A percentile compares a stretch with the other conserved stretches of the same genome.
These are phyloP conservation scores for Ochetophila trinervis DNA, from an alignment of 306 rosid species.

Conservation along the genomic window DNA sequence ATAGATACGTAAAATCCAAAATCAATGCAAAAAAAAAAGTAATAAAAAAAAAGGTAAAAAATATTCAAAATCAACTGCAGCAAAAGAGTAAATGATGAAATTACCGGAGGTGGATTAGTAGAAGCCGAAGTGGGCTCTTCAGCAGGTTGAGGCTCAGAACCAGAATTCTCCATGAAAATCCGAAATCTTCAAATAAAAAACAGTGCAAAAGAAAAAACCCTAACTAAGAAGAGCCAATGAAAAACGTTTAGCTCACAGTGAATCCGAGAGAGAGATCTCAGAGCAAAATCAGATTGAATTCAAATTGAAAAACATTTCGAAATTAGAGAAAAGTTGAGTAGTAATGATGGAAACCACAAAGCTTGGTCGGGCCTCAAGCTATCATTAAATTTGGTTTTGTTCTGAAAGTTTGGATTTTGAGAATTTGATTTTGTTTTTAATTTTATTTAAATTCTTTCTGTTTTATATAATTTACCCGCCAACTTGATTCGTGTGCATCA, in stretches of 20 bases:
- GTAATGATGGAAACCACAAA: slow-evolving; percentile 29
- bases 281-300: background rate
- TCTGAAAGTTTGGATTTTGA: background rate
- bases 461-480: slow-evolving; percentile 30
- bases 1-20: background rate
- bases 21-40: background rate
- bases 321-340: background rate
- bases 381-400: slow-evolving; percentile 18
- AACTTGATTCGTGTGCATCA: slow-evolving; percentile 6
- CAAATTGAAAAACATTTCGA: background rate
- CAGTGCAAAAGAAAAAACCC: slow-evolving; percentile 15
- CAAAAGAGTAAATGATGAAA: slow-evolving; percentile 8
- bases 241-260: background rate
- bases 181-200: background rate
- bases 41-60: background rate
- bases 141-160: slow-evolving; percentile 28
- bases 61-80: background rate
- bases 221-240: background rate
- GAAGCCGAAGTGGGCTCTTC: slow-evolving; percentile 30
- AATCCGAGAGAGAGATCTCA: background rate
- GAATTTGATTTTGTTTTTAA: background rate
- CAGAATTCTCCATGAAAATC: slow-evolving; percentile 45
- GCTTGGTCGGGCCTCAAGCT: slow-evolving; percentile 24
- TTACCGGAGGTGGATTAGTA: slow-evolving; percentile 36
- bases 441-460: background rate